Evolutionary conservation across 257 asterid species (phyloP), one percentile per base, ranked within the genome.

Genomic region (Solanum phureja): DNA sequence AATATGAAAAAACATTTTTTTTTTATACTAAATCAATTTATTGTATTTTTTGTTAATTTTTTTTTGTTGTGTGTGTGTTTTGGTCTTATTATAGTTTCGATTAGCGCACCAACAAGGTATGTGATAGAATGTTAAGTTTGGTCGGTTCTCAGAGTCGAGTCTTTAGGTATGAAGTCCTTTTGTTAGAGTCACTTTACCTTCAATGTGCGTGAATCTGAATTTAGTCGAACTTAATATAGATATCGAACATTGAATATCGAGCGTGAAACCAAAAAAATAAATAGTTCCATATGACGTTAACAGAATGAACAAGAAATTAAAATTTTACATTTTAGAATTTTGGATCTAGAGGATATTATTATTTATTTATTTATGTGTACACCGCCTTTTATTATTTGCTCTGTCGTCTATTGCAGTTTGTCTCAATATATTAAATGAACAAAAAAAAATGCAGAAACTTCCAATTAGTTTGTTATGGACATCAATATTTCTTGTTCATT

Each of bases 131-230:
- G 12, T 1, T 49, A 58, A 58, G 27, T 58, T 60, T 23, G 29
- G 6, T 60, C 29, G 9, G 29, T 23, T 60, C 6, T 60, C 3
- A 4, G 6, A 10, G n/a, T 60, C 27, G 29, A 60, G 29, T 9
- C 0, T 8, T 2, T 58, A 8, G 29, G 69, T 10, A 8, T 23
- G 7, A 9, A 23, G 7, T 23, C 0, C 3, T 60, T 60, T 60
- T 23, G 6, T 2, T 23, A 23, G 3, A 0, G 27, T 9, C 0
- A 9, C 13, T 23, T 58, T 60, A 23, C 3, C 2, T 58, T 0
- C 6, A 1, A 60, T 0, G 27, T 21, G 27, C 0, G 13, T 0
- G 1, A 62, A 62, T 62, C 13, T 62, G 2, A 62, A n/a, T 62
- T 58, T 60, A 9, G 0, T 62, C 31, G 1, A 4, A 4, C 1